phyloP scores from a whole-genome alignment of 495 filamentous ascomycete genomes.

The Daldinia caldariorum region DNA sequence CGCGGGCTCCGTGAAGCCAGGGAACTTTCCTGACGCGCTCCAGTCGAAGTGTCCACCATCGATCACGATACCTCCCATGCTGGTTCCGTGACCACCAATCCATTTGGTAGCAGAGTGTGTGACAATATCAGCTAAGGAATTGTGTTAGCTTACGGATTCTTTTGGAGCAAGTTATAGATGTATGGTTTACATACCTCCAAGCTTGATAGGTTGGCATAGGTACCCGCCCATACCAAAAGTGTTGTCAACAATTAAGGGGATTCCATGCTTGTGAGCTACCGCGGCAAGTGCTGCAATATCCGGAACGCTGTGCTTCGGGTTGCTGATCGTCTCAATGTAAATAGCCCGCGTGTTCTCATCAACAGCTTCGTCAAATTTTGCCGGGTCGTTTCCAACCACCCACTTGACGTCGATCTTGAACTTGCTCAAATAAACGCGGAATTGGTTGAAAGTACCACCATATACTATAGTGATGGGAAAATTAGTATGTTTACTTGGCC shows the following conservation, averaged over 20 bases:
- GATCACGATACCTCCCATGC: constrained; percentile 56
- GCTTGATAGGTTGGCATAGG: constrained; percentile 50
- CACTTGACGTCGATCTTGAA: constrained; percentile 55
- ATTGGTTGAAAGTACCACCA: constrained; percentile 56
- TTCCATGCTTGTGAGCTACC: constrained; percentile 54
- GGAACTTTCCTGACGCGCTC: constrained; percentile 54
- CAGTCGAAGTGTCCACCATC: constrained; percentile 58
- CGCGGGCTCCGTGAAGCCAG: constrained; percentile 53
- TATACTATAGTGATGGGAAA: constrained; percentile 37
- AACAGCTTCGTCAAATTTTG: constrained; percentile 49
- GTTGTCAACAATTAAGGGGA: constrained; percentile 55
- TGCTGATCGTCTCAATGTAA: constrained; percentile 56
- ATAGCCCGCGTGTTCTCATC: constrained; percentile 55
- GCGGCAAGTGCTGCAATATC: constrained; percentile 53
- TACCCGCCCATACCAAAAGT: constrained; percentile 59
- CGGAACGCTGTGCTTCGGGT: constrained; percentile 56
- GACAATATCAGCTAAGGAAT: constrained; percentile 53
- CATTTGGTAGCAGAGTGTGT: constrained; percentile 56
- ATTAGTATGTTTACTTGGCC: constrained; percentile 15
- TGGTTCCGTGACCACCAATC: constrained; percentile 57
- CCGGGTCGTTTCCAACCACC: constrained; percentile 52
- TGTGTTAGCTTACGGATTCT: constrained; percentile 35
- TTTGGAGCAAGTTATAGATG: constrained; percentile 3
- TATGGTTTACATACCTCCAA: constrained; percentile 44
- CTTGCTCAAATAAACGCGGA: constrained; percentile 55